Percentiles rank a stretch among this genome's conserved stretches.
Conservation (phyloP, 2,329 filamentous ascomycete genomes). For the Phoma sp. region DNA sequence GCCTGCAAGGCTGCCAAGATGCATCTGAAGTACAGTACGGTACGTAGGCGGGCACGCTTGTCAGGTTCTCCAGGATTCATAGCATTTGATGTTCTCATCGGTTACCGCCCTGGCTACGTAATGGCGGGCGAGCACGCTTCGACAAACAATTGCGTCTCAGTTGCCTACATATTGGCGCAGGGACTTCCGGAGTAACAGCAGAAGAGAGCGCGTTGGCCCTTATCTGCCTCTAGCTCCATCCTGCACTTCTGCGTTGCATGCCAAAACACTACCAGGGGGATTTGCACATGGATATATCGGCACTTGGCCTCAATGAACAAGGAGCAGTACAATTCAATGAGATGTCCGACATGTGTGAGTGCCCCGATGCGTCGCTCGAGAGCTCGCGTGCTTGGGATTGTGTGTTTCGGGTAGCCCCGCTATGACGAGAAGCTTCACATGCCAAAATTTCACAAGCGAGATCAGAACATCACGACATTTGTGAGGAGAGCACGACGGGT, state of each 20-base stretch:
- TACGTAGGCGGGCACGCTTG: too few relatives aligned
- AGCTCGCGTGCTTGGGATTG: constrained; percentile 12
- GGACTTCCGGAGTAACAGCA: too few relatives aligned
- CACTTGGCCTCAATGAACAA: neutral
- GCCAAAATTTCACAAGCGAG: constrained; percentile 13
- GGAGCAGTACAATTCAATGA: neutral
- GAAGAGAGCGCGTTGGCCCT: too few relatives aligned
- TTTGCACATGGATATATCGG: constrained; percentile 10
- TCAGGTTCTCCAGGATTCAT: neutral
- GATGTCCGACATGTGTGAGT: constrained; percentile 2
- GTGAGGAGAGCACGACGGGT: neutral
- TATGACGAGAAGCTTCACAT: constrained; percentile 8
- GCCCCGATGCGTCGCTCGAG: constrained; percentile 3
- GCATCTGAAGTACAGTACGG: too few relatives aligned
- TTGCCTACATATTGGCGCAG: neutral
- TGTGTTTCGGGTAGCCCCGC: neutral
- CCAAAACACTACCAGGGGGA: constrained; percentile 2
- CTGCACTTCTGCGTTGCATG: neutral
- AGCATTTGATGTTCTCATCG: neutral
- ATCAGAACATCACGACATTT: constrained; percentile 9
- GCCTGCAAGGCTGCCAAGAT: neutral
- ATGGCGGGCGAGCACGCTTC: neutral
- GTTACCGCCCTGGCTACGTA: neutral
- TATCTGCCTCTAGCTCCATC: too few relatives aligned
- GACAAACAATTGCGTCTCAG: neutral